Conservation (phyloP, 1,139 yeast genomes). For the Blastobotrys aristatus region DNA sequence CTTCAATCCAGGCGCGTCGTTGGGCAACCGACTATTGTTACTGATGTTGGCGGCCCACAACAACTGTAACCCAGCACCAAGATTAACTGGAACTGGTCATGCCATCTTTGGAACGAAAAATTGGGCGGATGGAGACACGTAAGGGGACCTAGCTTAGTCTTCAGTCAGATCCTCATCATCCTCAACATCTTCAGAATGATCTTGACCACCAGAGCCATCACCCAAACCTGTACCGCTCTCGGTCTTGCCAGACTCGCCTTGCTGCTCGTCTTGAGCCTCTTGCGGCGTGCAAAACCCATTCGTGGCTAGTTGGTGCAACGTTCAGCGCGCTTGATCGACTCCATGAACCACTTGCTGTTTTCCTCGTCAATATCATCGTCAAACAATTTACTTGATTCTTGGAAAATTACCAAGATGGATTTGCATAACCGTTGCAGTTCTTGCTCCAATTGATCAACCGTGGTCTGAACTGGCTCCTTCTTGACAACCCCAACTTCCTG, state of each 20-base stretch:
- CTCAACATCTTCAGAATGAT: slow-evolving; percentile 77
- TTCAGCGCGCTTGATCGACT: slow-evolving; percentile 2
- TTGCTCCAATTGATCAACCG: slow-evolving; percentile 37
- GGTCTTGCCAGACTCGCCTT: slow-evolving; percentile 49
- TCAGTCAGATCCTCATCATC: slow-evolving; percentile 91
- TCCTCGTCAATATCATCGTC: slow-evolving; percentile 6
- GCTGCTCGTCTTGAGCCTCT: slow-evolving; percentile 62
- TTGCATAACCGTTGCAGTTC: slow-evolving; percentile 42
- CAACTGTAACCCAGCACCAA: too few relatives aligned
- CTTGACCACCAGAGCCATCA: slow-evolving; percentile 87
- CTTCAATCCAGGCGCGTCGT: too few relatives aligned
- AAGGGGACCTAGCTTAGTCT: too few relatives aligned
- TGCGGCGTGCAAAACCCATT: slow-evolving; percentile 94
- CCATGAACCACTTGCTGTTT: slow-evolving; percentile 5
- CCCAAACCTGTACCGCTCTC: slow-evolving; percentile 91
- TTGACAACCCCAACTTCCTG: neutral
- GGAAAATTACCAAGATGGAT: slow-evolving; percentile 62
- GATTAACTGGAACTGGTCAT: too few relatives aligned
- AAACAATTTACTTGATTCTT: slow-evolving; percentile 43
- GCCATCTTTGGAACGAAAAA: too few relatives aligned
- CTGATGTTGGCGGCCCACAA: too few relatives aligned
- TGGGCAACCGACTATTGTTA: too few relatives aligned
- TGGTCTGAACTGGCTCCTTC: neutral
- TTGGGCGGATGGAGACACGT: too few relatives aligned
- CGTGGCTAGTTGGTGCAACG: slow-evolving; percentile 57